Evolutionary conservation across 1,284 basidiomycete species (phyloP).

Genomic region (Ceratobasidium sp.): DNA sequence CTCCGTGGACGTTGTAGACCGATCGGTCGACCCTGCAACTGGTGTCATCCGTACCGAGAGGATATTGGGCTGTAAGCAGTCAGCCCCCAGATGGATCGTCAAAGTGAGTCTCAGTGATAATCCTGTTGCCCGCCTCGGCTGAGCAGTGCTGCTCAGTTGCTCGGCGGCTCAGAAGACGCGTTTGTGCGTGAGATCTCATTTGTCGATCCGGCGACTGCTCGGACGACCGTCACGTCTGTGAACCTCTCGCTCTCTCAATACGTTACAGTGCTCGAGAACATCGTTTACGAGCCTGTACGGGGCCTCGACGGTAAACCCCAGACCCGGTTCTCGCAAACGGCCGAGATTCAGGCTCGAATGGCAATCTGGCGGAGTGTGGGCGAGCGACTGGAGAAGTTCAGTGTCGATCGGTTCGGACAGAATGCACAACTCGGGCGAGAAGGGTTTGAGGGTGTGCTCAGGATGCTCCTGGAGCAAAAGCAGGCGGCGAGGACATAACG

Average conservation of each 20-base stretch:
- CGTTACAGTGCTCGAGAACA: slow-evolving; percentile 86
- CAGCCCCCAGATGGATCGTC: slow-evolving; percentile 81
- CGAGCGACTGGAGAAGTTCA: slow-evolving; percentile 80
- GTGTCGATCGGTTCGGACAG: slow-evolving; percentile 83
- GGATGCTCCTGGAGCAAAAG: slow-evolving; percentile 70
- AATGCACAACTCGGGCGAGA: slow-evolving; percentile 86
- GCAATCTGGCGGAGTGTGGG: slow-evolving; percentile 78
- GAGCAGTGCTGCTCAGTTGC: slow-evolving; percentile 61
- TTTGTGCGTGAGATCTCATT: slow-evolving; percentile 94
- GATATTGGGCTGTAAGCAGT: slow-evolving; percentile 84
- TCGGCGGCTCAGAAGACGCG: slow-evolving; percentile 89
- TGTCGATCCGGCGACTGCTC: slow-evolving; percentile 79
- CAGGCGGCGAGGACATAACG: slow-evolving; percentile 47
- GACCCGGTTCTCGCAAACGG: slow-evolving; percentile 80
- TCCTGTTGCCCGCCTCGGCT: slow-evolving; percentile 10
- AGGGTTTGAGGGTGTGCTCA: slow-evolving; percentile 85
- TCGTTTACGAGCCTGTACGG: slow-evolving; percentile 79
- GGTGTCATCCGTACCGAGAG: slow-evolving; percentile 89
- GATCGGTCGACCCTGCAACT: slow-evolving; percentile 79
- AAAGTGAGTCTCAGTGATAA: slow-evolving; percentile 61
- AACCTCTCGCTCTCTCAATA: slow-evolving; percentile 91
- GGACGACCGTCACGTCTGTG: slow-evolving; percentile 82
- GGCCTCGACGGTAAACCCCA: slow-evolving; percentile 52
- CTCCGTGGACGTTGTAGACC: slow-evolving; percentile 86
- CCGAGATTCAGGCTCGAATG: slow-evolving; percentile 81